Conservation (phyloP, 176 grass and related monocot species). For the maize (Zea mays) region Zm-B73-REFERENCE-NAM-5.0 NC_050096.1:44162001-44162500, state of each 20-base stretch:
- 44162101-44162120: not conserved
- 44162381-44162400: slow-evolving; percentile 91
- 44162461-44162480: slow-evolving; percentile 94
- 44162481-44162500: slow-evolving; percentile 94
- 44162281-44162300: not conserved
- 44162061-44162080: not conserved
- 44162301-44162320: slow-evolving; percentile 26
- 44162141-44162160: not conserved
- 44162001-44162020: not conserved
- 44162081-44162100: not conserved
- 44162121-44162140: not conserved
- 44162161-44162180: not conserved
- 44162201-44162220: not conserved
- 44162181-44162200: not conserved
- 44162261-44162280: not conserved
- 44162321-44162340: slow-evolving; percentile 29
- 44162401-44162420: slow-evolving; percentile 64
- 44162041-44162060: not conserved
- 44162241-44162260: not conserved
- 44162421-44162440: slow-evolving; percentile 32
- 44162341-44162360: slow-evolving; percentile 86
- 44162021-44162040: slow-evolving; percentile 3
- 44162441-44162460: slow-evolving; percentile 50
- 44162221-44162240: not conserved
- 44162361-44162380: slow-evolving; percentile 94